Conservation (phyloP, 2,329 filamentous ascomycete species). For the Aspergillus pseudoglaucus region DNA sequence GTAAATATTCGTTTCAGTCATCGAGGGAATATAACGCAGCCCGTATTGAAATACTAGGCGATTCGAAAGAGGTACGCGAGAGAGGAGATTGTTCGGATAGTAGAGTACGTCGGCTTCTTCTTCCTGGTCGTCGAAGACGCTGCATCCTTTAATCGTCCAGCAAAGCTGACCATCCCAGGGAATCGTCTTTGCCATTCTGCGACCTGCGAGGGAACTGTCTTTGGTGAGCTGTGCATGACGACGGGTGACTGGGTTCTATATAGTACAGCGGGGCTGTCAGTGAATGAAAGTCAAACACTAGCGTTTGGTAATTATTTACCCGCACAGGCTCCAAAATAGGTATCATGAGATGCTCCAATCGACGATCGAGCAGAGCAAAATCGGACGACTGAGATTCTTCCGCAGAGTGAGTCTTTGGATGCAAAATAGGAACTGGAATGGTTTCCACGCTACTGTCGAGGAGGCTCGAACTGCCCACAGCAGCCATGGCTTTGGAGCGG, state of each 20-base stretch:
- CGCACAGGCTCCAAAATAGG: slow-evolving; percentile 9
- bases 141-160: slow-evolving; percentile 16
- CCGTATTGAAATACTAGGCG: slow-evolving; percentile 25
- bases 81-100: slow-evolving; percentile 6
- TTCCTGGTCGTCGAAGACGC: slow-evolving; percentile 15
- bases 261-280: not conserved
- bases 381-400: not conserved
- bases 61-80: slow-evolving; percentile 6
- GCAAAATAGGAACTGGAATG: slow-evolving; percentile 10
- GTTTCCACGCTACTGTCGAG: slow-evolving; percentile 14
- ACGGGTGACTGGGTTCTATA: not conserved
- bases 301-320: slow-evolving; percentile 3
- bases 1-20: slow-evolving; percentile 17
- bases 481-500: not conserved
- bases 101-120: slow-evolving; percentile 14
- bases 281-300: not conserved
- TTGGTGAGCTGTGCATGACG: not conserved
- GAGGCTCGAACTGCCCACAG: slow-evolving; percentile 2
- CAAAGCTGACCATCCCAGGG: slow-evolving; percentile 17
- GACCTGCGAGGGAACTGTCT: not conserved
- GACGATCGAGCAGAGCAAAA: slow-evolving; percentile 5
- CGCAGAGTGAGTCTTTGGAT: slow-evolving; percentile 1
- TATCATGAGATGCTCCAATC: slow-evolving; percentile 8
- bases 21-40: slow-evolving; percentile 22
- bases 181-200: not conserved